Conservation (phyloP, 768 basidiomycete species). For the Podaxis sp. region DNA sequence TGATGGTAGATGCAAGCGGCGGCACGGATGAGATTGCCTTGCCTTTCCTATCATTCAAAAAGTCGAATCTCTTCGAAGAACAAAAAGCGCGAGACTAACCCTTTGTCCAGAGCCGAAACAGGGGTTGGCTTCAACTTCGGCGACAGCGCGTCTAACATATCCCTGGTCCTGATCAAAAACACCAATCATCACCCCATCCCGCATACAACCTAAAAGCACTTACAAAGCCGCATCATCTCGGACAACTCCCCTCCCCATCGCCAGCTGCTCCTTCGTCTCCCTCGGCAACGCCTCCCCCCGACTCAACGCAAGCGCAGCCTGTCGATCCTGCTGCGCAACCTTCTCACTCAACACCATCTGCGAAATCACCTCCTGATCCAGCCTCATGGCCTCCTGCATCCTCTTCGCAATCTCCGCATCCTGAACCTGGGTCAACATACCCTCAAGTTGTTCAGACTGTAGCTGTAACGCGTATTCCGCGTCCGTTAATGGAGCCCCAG, state of each 20-base stretch:
- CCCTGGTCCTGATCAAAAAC: neutral
- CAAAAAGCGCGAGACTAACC: neutral
- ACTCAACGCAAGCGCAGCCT: slow-evolving; percentile 37
- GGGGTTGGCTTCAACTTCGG: slow-evolving; percentile 5
- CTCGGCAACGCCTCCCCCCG: slow-evolving; percentile 30
- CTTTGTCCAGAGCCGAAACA: neutral
- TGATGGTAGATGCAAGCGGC: neutral
- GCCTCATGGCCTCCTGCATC: slow-evolving; percentile 38
- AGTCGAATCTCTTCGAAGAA: neutral
- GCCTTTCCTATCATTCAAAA: neutral
- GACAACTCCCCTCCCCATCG: slow-evolving; percentile 16
- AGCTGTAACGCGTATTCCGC: slow-evolving; percentile 45
- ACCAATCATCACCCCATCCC: neutral
- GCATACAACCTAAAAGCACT: neutral
- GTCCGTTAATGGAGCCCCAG: slow-evolving; percentile 34
- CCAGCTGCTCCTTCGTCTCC: slow-evolving; percentile 21
- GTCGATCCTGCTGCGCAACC: slow-evolving; percentile 41
- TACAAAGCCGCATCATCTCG: slow-evolving; percentile 1
- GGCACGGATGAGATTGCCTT: neutral
- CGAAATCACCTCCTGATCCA: slow-evolving; percentile 32
- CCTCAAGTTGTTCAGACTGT: slow-evolving; percentile 36
- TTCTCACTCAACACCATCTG: slow-evolving; percentile 33
- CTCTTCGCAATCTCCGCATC: slow-evolving; percentile 43
- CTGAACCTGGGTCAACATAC: slow-evolving; percentile 28
- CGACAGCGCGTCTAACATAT: slow-evolving; percentile 8